A percentile compares a stretch with the other conserved stretches of the same genome.
phyloP scores from a whole-genome alignment of 1,284 basidiomycete species.

The Farysia itapuensis region DNA sequence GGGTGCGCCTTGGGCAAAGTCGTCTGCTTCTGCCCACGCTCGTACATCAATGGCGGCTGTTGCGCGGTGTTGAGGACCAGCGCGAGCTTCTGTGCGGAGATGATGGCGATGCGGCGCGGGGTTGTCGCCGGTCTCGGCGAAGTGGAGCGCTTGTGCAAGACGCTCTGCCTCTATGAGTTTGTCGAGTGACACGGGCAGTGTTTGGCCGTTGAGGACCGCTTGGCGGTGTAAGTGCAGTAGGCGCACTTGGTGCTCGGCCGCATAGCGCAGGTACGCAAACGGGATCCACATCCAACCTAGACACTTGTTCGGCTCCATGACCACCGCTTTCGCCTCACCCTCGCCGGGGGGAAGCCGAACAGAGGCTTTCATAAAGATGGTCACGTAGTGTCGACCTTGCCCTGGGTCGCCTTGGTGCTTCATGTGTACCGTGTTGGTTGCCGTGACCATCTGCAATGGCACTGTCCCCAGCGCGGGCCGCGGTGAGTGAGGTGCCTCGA shows the following conservation, averaged over 20 bases:
- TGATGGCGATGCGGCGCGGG: no score
- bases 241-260: conserved; percentile 16
- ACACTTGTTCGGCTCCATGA: conserved; percentile 54
- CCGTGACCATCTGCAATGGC: conserved; percentile 35
- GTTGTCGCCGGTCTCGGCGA: conserved; percentile 7
- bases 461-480: conserved; percentile 1
- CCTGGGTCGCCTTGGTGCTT: conserved; percentile 21
- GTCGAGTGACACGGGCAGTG: conserved; percentile 33
- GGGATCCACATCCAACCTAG: conserved; percentile 53
- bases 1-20: conserved; percentile 37
- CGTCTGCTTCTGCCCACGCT: conserved; percentile 37
- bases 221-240: conserved; percentile 21
- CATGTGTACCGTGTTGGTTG: conserved; percentile 35
- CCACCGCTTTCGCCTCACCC: conserved; percentile 8
- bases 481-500: conserved; percentile 3
- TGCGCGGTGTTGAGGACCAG: background rate
- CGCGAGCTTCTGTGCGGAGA: background rate
- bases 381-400: conserved; percentile 54
- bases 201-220: conserved; percentile 17
- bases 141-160: conserved; percentile 23
- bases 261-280: conserved; percentile 21
- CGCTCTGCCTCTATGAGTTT: conserved; percentile 35
- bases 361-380: conserved; percentile 50
- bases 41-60: background rate
- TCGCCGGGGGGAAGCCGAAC: conserved; percentile 8